These are phyloP conservation scores for Collariella sp. DNA, from an alignment of 495 filamentous ascomycete genomes.

Conservation along the genomic window DNA sequence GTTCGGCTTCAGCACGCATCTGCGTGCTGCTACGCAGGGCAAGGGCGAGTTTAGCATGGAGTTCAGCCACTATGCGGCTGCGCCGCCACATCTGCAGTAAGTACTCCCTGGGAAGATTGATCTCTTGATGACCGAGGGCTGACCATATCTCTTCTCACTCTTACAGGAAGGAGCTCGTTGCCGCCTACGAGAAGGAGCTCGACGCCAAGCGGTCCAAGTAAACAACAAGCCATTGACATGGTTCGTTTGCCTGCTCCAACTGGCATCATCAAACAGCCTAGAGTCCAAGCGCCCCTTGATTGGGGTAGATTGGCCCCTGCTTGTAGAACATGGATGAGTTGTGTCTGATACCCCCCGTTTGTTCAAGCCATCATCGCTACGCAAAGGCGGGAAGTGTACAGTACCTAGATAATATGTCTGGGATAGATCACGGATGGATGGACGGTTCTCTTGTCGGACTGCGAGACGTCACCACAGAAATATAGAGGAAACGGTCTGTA, in stretches of 20 bases:
- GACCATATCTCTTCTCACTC: not conserved
- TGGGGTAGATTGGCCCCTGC: not conserved
- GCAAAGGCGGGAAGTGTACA: not conserved
- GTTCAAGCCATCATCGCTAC: too few relatives aligned
- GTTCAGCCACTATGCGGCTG: conserved; percentile 87
- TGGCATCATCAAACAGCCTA: not conserved
- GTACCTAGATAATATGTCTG: not conserved
- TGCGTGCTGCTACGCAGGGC: conserved; percentile 91
- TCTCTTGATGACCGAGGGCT: not conserved
- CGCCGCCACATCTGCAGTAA: conserved; percentile 83
- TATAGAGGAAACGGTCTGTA: conserved; percentile 1
- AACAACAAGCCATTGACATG: conserved; percentile 1
- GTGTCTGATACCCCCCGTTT: not conserved
- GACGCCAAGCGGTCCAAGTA: conserved; percentile 54
- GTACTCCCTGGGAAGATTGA: conserved; percentile 22
- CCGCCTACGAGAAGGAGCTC: conserved; percentile 79
- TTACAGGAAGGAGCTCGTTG: conserved; percentile 73
- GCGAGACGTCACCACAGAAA: not conserved
- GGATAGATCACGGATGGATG: conserved; percentile 7
- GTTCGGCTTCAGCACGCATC: conserved; percentile 89
- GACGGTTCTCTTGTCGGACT: not conserved
- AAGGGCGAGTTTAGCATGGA: conserved; percentile 99
- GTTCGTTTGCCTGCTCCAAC: not conserved
- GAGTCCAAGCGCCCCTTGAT: too few relatives aligned
- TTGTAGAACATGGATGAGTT: not conserved